A percentile compares a stretch with the other conserved stretches of the same genome.
phyloP scores from a whole-genome alignment of 371 early-diverging fungal genomes.

The Mortierella sp. region DNA sequence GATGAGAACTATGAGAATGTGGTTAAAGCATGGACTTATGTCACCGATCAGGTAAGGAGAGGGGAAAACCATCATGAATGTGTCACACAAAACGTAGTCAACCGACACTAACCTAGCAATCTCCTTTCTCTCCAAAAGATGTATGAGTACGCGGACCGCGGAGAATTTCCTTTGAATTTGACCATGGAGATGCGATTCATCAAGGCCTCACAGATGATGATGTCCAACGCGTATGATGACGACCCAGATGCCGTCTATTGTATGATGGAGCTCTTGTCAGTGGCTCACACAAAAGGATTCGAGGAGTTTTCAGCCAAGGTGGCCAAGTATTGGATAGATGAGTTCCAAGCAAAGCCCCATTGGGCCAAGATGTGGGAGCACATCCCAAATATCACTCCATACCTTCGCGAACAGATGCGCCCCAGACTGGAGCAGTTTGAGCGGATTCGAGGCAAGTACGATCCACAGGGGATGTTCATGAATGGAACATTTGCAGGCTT shows the following conservation, averaged over 20 bases:
- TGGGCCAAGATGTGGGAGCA: no score
- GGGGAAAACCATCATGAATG: no score
- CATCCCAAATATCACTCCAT: not conserved
- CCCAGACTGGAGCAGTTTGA: no score
- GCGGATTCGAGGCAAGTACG: no score
- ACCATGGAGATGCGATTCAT: conserved; percentile 40
- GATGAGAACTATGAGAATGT: conserved; percentile 43
- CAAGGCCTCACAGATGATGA: conserved; percentile 26
- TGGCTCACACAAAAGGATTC: conserved; percentile 26
- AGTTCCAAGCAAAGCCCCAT: conserved; percentile 39
- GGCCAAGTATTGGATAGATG: conserved; percentile 49
- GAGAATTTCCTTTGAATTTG: conserved; percentile 43
- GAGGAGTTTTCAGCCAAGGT: conserved; percentile 38
- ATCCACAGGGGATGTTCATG: no score
- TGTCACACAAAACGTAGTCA: no score
- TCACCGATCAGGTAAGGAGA: conserved; percentile 30
- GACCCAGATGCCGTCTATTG: conserved; percentile 52
- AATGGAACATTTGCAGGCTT: no score
- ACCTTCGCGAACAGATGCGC: not conserved
- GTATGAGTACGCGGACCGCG: conserved; percentile 19
- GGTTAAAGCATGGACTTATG: conserved; percentile 25
- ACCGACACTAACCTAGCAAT: no score
- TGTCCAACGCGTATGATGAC: conserved; percentile 47
- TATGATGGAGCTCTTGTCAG: conserved; percentile 39
- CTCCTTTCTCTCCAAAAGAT: no score